Conservation (phyloP, 805 yeast genomes). For the Saturnispora bothae region DNA sequence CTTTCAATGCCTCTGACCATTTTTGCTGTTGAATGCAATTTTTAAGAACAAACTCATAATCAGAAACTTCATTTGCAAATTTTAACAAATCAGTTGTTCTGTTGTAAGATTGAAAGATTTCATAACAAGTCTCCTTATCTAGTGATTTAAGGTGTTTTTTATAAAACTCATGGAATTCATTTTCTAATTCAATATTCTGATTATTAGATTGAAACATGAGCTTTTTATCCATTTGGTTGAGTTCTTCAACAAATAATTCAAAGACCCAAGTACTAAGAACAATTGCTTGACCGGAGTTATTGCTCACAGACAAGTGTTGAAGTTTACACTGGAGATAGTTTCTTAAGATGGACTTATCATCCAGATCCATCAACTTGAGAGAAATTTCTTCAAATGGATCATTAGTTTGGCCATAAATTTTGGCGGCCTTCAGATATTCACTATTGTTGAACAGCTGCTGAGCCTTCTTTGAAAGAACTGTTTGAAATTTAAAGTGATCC, state of each 20-base stretch:
- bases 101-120: conserved; percentile 59
- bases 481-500: conserved; percentile 33
- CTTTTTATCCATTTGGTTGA: conserved; percentile 32
- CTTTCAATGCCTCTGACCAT: conserved; percentile 64
- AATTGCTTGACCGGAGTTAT: conserved; percentile 33
- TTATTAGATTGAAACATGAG: conserved; percentile 2
- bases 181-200: conserved; percentile 9
- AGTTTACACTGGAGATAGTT: conserved; percentile 38
- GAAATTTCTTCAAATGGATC: conserved; percentile 65
- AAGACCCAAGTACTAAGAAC: conserved; percentile 59
- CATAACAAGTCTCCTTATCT: conserved; percentile 63
- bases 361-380: conserved; percentile 37
- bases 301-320: conserved; percentile 18
- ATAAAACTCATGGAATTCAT: conserved; percentile 40
- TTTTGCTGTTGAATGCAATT: conserved; percentile 59
- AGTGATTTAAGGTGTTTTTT: conserved; percentile 34
- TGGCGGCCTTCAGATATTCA: conserved; percentile 35
- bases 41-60: conserved; percentile 56
- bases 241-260: conserved; percentile 42
- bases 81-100: conserved; percentile 50
- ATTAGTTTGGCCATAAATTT: conserved; percentile 49
- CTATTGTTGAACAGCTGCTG: conserved; percentile 29
- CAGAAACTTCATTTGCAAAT: conserved; percentile 59
- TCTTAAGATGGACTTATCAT: conserved; percentile 34
- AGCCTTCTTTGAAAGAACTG: conserved; percentile 46